Evolutionary conservation across 345 rosid genomes (phyloP).

Genomic region (Acer yangbiense): DNA sequence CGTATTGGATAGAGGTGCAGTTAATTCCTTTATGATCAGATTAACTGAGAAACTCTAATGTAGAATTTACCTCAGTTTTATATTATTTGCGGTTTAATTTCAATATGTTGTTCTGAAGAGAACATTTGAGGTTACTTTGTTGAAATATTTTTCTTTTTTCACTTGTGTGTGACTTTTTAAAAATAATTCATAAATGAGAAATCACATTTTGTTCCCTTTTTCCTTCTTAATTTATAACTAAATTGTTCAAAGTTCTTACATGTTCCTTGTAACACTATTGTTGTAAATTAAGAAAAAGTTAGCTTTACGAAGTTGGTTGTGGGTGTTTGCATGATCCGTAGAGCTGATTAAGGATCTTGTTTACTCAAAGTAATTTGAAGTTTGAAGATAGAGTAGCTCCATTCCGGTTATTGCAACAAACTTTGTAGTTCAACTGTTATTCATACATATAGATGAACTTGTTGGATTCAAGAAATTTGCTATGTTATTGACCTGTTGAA

Average conservation of each 20-base stretch:
- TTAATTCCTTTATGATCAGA: constrained; percentile 85
- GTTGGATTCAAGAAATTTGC: background rate
- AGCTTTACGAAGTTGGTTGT: background rate
- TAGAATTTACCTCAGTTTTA: background rate
- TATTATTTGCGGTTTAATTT: constrained; percentile 13
- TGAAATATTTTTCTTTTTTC: constrained; percentile 1
- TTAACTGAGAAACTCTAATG: constrained; percentile 81
- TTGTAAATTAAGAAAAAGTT: background rate
- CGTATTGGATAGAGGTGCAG: constrained; percentile 65
- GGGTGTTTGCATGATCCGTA: background rate
- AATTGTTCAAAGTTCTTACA: background rate
- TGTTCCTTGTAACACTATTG: background rate
- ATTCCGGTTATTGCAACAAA: background rate
- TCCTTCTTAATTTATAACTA: background rate
- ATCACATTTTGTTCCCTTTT: background rate
- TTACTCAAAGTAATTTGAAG: background rate
- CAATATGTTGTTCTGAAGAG: background rate
- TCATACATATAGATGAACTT: background rate
- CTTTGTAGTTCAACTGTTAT: background rate
- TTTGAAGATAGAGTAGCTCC: constrained; percentile 3
- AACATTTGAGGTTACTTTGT: constrained; percentile 13
- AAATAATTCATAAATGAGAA: constrained; percentile 14
- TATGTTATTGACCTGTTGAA: background rate
- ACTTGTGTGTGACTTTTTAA: constrained; percentile 10
- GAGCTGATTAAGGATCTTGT: background rate